A percentile compares a stretch with the other conserved stretches of the same genome.
phyloP scores from a whole-genome alignment of 2,329 filamentous ascomycete genomes.

The Venturia carpophila region DNA sequence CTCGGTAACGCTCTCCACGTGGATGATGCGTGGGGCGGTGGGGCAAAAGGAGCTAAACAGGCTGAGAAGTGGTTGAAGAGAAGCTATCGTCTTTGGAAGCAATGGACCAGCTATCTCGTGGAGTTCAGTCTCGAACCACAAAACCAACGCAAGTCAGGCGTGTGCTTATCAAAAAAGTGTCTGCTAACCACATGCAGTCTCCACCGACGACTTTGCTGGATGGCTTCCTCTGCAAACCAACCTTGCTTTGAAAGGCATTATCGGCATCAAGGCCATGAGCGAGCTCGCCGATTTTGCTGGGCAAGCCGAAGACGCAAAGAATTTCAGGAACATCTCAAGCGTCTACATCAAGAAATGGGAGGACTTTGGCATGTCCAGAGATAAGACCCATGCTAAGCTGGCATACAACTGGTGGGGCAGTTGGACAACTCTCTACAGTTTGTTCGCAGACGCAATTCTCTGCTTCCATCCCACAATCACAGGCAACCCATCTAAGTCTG shows the following conservation, averaged over 20 bases:
- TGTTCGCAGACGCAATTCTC: conserved; percentile 71
- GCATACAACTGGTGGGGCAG: conserved; percentile 73
- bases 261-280: conserved; percentile 72
- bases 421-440: conserved; percentile 79
- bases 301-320: conserved; percentile 47
- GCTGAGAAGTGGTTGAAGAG: conserved; percentile 57
- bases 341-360: conserved; percentile 68
- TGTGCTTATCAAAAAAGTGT: not conserved
- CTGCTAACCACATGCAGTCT: conserved; percentile 42
- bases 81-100: conserved; percentile 64
- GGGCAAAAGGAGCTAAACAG: conserved; percentile 45
- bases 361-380: conserved; percentile 58
- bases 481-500: not conserved
- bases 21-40: conserved; percentile 53
- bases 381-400: conserved; percentile 65
- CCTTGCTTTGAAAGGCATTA: conserved; percentile 73
- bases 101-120: conserved; percentile 75
- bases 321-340: conserved; percentile 56
- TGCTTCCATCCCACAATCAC: conserved; percentile 61
- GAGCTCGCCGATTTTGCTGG: conserved; percentile 58
- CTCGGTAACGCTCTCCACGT: conserved; percentile 49
- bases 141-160: conserved; percentile 50
- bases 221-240: conserved; percentile 73
- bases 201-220: conserved; percentile 78
- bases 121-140: conserved; percentile 65